phyloP scores from a whole-genome alignment of 2,329 filamentous ascomycete species.

The Rutstroemia sydowiana region DNA sequence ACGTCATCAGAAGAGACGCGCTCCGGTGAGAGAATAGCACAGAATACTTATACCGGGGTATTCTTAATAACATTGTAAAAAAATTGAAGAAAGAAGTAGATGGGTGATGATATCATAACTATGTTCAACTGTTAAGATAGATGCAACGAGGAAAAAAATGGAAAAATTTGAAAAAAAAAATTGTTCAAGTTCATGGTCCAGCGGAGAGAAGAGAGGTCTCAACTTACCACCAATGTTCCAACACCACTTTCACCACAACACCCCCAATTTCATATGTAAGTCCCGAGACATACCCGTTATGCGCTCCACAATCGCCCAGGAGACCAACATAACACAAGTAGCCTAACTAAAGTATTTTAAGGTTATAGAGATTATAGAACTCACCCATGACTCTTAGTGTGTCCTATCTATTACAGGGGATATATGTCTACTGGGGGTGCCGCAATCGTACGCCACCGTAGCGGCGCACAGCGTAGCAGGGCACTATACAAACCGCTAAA shows the following conservation, averaged over 20 bases:
- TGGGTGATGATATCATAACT: too few relatives aligned
- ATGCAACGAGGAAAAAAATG: neutral
- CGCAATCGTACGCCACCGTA: too few relatives aligned
- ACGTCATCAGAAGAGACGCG: too few relatives aligned
- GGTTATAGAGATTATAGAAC: neutral
- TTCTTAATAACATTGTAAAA: too few relatives aligned
- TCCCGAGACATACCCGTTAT: neutral
- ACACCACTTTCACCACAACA: neutral
- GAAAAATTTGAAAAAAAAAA: neutral
- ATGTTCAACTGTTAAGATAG: neutral
- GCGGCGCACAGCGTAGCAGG: too few relatives aligned
- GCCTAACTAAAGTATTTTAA: conserved; percentile 5
- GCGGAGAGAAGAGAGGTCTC: neutral
- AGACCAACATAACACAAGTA: neutral
- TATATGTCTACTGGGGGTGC: too few relatives aligned
- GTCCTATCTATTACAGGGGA: too few relatives aligned
- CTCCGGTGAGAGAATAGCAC: too few relatives aligned
- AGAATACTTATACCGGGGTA: too few relatives aligned
- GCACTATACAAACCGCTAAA: too few relatives aligned
- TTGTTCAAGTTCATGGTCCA: conserved; percentile 1
- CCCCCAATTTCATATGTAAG: neutral
- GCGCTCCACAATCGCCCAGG: neutral
- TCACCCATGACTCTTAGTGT: neutral
- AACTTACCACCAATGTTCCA: neutral
- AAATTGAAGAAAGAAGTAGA: too few relatives aligned